phyloP scores from a whole-genome alignment of 345 rosid genomes.

The Acer negundo region DNA sequence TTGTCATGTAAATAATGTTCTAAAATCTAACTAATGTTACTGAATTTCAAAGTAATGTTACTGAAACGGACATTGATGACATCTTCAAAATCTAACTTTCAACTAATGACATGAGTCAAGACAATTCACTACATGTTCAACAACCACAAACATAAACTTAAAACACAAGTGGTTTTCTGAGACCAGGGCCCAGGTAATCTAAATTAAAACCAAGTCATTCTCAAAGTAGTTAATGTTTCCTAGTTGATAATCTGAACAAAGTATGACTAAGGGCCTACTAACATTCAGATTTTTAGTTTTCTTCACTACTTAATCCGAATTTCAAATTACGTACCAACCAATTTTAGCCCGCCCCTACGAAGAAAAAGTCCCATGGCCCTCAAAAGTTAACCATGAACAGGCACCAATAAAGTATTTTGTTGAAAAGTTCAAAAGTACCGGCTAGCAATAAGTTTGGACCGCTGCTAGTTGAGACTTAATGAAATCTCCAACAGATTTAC shows the following conservation, averaged over 20 bases:
- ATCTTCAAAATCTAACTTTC: not conserved
- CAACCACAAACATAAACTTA: not conserved
- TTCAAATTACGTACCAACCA: not conserved
- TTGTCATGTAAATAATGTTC: not conserved
- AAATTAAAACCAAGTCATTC: not conserved
- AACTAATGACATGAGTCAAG: not conserved
- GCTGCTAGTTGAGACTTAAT: not conserved
- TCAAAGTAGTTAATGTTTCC: not conserved
- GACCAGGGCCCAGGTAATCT: no score
- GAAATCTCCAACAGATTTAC: not conserved
- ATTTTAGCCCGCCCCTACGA: not conserved
- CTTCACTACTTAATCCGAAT: not conserved
- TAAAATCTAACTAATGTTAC: not conserved
- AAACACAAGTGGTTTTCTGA: no score
- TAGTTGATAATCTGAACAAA: not conserved
- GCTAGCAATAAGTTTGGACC: not conserved
- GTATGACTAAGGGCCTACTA: not conserved
- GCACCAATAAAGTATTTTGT: not conserved
- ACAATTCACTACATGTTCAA: slow-evolving; percentile 1
- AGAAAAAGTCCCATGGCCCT: not conserved
- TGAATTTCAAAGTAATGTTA: not conserved
- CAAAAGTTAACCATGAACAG: not conserved
- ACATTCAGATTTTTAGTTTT: not conserved
- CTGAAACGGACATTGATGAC: not conserved
- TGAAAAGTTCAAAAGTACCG: not conserved